Evolutionary conservation across 768 basidiomycete species (phyloP), one percentile per base, ranked within the genome.

Genomic region (Cystofilobasidium capitatum): DNA sequence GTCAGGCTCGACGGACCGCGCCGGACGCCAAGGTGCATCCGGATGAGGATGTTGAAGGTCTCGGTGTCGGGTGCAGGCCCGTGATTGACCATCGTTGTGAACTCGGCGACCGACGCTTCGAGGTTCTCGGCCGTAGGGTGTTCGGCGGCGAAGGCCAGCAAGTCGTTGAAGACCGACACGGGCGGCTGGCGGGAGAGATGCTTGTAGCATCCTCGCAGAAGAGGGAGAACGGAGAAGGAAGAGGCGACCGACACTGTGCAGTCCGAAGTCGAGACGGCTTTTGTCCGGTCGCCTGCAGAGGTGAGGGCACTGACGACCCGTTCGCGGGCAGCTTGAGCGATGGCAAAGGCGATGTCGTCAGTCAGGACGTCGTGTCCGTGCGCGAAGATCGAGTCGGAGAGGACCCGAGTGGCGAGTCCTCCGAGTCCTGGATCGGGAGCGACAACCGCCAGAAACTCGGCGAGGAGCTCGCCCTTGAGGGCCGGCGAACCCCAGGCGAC

Each of bases 91-190:
- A 65, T 47, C 1, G 33, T 29, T 16, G 55, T 42, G n/a, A 58
- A 65, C 8, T 57, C 44, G 13, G 40, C 55, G 31, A 58, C 57
- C 26, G 55, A 39, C 12, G 44, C 29, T 14, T 37, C 37, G 2
- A 45, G 31, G 44, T 65, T 65, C 22, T 39, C 26, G 9, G 37
- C 26, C 13, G 65, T 65, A 2, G 65, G 65, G 16, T 65, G 65
- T 12, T 35, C 8, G 2, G 55, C 42, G 42, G 57, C 45, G 20
- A 65, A 47, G 14, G 29, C 29, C 40, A 65, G 42, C n/a, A 57
- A 39, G 40, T 57, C 4, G 55, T 44, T 42, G 42, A 58, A 59
- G 45, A 47, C 57, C 16, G 37, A 3, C 3, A 40, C 39, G 1
- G 65, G 65, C 9, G 44, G 40, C 24, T 44, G 55, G 0, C 58